Conservation (phyloP, 1,284 basidiomycete species). For the Ustilago lituana region DNA sequence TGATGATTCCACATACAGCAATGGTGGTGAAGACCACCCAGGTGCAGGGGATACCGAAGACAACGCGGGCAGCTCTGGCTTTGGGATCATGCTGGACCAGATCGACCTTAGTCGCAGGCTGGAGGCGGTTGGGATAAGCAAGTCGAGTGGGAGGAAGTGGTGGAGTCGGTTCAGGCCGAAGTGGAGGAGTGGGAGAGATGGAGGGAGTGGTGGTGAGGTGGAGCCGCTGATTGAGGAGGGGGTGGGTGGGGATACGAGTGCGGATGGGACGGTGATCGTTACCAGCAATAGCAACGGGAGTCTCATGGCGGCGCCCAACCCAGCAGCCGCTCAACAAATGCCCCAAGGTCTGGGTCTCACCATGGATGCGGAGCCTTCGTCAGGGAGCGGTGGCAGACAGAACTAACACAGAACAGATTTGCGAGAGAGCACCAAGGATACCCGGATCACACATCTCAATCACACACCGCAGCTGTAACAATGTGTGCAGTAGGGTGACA, state of each 20-base stretch:
- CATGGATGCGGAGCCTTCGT: too few relatives aligned
- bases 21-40: not conserved
- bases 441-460: too few relatives aligned
- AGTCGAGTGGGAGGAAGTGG: constrained; percentile 8
- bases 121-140: constrained; percentile 16
- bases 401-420: too few relatives aligned
- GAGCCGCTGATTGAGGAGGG: constrained; percentile 1
- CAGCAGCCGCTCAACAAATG: too few relatives aligned
- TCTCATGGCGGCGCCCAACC: constrained; percentile 22
- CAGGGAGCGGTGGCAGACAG: too few relatives aligned
- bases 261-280: constrained; percentile 4
- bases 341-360: too few relatives aligned
- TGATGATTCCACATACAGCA: not conserved
- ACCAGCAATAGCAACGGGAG: constrained; percentile 35
- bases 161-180: constrained; percentile 12
- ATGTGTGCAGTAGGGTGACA: too few relatives aligned
- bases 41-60: not conserved
- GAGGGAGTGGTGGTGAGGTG: too few relatives aligned
- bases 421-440: too few relatives aligned
- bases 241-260: not conserved
- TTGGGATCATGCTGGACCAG: constrained; percentile 29
- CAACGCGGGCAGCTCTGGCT: constrained; percentile 10
- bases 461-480: too few relatives aligned
- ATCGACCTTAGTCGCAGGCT: constrained; percentile 23
- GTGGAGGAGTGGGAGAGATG: constrained; percentile 3